Conservation (phyloP, 805 yeast species). For the Wickerhamiella siamensis region DNA sequence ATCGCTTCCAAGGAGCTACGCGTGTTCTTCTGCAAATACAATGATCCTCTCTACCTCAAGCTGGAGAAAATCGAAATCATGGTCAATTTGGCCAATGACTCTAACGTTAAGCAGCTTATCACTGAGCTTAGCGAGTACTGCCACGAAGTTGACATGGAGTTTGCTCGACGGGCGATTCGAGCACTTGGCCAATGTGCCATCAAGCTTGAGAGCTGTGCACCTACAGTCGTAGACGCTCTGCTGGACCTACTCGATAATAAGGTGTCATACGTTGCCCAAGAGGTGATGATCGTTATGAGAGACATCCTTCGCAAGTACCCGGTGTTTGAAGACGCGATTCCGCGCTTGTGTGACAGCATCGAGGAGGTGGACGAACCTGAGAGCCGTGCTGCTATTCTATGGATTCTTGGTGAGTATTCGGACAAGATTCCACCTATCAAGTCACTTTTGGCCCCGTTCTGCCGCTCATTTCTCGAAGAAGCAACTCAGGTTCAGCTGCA, state of each 20-base stretch:
- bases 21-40: slow-evolving; percentile 79
- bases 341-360: slow-evolving; percentile 31
- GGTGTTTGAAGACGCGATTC: slow-evolving; percentile 39
- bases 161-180: slow-evolving; percentile 77
- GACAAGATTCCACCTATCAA: slow-evolving; percentile 32
- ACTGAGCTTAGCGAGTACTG: slow-evolving; percentile 78
- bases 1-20: slow-evolving; percentile 65
- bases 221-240: slow-evolving; percentile 53
- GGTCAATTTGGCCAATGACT: slow-evolving; percentile 56
- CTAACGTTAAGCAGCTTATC: slow-evolving; percentile 48
- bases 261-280: slow-evolving; percentile 62
- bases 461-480: slow-evolving; percentile 45
- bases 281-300: slow-evolving; percentile 58
- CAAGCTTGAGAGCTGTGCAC: slow-evolving; percentile 49
- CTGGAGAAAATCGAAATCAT: slow-evolving; percentile 88
- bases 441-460: slow-evolving; percentile 30
- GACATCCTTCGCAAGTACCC: slow-evolving; percentile 65
- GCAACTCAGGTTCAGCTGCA: slow-evolving; percentile 64
- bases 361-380: slow-evolving; percentile 68
- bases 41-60: slow-evolving; percentile 84
- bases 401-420: slow-evolving; percentile 78
- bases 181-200: slow-evolving; percentile 87
- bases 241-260: slow-evolving; percentile 46
- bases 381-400: slow-evolving; percentile 59
- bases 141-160: slow-evolving; percentile 72